Base-by-base conservation (phyloP, 345 rosid species). In the Acer campestre region DNA sequence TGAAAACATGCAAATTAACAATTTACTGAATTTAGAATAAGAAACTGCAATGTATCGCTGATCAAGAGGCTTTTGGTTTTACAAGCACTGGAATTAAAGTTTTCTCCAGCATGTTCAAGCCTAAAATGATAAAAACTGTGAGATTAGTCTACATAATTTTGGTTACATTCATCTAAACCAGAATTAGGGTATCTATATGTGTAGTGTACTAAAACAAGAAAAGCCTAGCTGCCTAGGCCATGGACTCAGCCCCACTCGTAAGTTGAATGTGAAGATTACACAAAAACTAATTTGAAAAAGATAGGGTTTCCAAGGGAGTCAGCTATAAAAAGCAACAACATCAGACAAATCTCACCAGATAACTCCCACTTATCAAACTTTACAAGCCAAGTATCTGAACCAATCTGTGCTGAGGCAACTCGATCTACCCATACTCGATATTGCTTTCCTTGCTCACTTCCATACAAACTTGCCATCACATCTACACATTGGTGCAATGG, bases 361-460 rank as follows among this genome's bases (percentile, higher is more conserved):
- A 80, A 78, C 75, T 95, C 98, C 93, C 94, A 93, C 80, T 88
- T 90, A 67, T 91, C 82, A 83, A 93, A 91, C 84, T 80, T 91
- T 74, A 83, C 92, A 29, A 91, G 80, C 98, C 98, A 95, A 22
- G 89, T 61, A 44, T 88, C 91, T 71, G 90, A 75, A 67, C 91
- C 86, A 65, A 87, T 85, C 79, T 82, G 91, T 75, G 91, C 80
- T 62, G 80, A 27, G 3, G 88, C 80, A 38, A 91, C 85, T 44
- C 81, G 85, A 87, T 94, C 98, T 71, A 91, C 75, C 98, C 98
- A 94, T 11, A 93, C 71, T 65, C 64, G 84, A 80, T 83, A 90
- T 55, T 73, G 56, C 61, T 81, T 86, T 27, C 89, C 95, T 73
- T 84, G 89, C 74, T 78, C 81, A 74, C 90, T 91, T 48, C 98